Conservation (phyloP, 2,329 filamentous ascomycete genomes). For the Colletotrichum theobromicola region DNA sequence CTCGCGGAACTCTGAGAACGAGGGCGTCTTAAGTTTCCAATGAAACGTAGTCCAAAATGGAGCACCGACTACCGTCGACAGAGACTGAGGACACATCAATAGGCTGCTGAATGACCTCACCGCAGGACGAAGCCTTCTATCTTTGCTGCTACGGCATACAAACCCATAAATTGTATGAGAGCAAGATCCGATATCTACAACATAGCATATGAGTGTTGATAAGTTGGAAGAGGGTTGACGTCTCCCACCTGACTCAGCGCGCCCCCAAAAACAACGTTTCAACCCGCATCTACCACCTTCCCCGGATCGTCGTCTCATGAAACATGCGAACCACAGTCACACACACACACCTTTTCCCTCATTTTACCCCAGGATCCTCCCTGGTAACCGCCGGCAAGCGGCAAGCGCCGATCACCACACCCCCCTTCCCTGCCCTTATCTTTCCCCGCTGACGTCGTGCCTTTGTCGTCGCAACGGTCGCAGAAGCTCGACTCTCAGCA, state of each 20-base stretch:
- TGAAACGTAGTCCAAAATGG: neutral
- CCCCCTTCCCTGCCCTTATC: neutral
- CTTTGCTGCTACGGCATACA: neutral
- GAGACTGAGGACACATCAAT: accelerated
- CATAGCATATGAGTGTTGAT: neutral
- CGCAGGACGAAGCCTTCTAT: accelerated
- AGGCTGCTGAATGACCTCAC: neutral
- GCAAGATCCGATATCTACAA: no score
- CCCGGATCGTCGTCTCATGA: neutral
- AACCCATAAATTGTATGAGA: no score
- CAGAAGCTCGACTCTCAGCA: neutral
- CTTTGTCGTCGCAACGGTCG: neutral
- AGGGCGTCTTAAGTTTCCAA: neutral
- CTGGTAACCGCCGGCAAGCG: neutral
- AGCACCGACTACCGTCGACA: accelerated
- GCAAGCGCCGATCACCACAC: neutral
- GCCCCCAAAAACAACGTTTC: neutral
- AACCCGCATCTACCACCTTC: neutral
- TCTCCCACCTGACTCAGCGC: neutral
- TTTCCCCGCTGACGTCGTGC: neutral
- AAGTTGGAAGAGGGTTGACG: neutral
- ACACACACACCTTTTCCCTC: neutral
- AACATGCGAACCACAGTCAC: neutral
- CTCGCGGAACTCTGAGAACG: neutral
- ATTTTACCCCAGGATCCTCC: neutral